These are phyloP conservation scores for Sporisorium iseilematis-ciliati DNA, from an alignment of 1,284 basidiomycete species.

Conservation along the genomic window DNA sequence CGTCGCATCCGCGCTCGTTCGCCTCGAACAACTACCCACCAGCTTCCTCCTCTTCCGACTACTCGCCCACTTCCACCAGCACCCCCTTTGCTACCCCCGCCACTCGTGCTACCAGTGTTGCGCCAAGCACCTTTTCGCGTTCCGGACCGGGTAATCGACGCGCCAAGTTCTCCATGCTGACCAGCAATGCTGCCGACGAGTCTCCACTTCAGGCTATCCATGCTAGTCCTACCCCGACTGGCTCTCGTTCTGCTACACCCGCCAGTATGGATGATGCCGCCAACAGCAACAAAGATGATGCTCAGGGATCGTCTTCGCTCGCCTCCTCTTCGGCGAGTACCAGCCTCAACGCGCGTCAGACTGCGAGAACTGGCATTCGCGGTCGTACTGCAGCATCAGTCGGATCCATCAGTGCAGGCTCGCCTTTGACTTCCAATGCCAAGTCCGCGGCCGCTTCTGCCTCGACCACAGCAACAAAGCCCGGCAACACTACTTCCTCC, in stretches of 20 bases:
- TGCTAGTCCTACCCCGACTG: slow-evolving; percentile 42
- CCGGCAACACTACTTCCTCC: background rate
- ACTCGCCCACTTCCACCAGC: slow-evolving; percentile 52
- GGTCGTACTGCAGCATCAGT: slow-evolving; percentile 15
- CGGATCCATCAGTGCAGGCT: slow-evolving; percentile 6
- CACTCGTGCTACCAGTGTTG: slow-evolving; percentile 45
- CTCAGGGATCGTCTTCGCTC: background rate
- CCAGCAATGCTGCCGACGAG: slow-evolving; percentile 28
- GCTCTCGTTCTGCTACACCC: slow-evolving; percentile 43
- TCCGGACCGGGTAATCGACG: slow-evolving; percentile 52
- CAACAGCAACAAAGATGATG: slow-evolving; percentile 15
- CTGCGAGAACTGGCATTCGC: slow-evolving; percentile 16
- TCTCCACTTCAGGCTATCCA: slow-evolving; percentile 34
- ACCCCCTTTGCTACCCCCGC: slow-evolving; percentile 51
- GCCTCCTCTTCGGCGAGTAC: slow-evolving; percentile 15
- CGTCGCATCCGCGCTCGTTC: slow-evolving; percentile 46
- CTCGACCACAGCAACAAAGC: slow-evolving; percentile 8
- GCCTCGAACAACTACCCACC: slow-evolving; percentile 30
- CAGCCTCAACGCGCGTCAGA: slow-evolving; percentile 6
- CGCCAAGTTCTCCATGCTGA: slow-evolving; percentile 42
- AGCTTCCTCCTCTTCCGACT: slow-evolving; percentile 47
- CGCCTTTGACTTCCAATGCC: slow-evolving; percentile 6
- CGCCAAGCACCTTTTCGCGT: slow-evolving; percentile 52
- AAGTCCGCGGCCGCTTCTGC: slow-evolving; percentile 1
- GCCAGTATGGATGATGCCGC: slow-evolving; percentile 37